phyloP scores from a whole-genome alignment of 1,139 yeast genomes.

The Wickerhamomyces sp. region DNA sequence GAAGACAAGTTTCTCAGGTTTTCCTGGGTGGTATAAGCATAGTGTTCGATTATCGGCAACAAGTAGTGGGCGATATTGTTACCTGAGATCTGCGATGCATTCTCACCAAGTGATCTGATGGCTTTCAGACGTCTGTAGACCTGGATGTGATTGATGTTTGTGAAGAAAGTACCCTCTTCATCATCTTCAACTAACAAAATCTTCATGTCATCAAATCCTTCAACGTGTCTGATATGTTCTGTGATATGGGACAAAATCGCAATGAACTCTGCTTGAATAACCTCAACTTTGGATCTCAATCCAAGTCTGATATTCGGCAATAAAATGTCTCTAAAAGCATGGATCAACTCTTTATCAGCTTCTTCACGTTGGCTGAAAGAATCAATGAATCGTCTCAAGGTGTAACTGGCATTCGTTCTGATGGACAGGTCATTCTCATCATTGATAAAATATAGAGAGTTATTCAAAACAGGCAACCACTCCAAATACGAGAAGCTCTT shows the following conservation, averaged over 20 bases:
- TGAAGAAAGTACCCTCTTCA: slow-evolving; percentile 82
- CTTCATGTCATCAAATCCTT: slow-evolving; percentile 63
- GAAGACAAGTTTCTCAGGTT: slow-evolving; percentile 68
- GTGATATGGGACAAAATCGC: slow-evolving; percentile 61
- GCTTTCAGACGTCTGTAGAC: slow-evolving; percentile 83
- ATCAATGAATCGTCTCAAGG: slow-evolving; percentile 64
- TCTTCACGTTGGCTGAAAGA: slow-evolving; percentile 36
- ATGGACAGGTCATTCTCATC: slow-evolving; percentile 79
- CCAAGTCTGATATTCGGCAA: slow-evolving; percentile 70
- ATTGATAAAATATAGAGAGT: slow-evolving; percentile 63
- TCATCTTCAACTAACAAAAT: slow-evolving; percentile 60
- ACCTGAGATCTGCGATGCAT: slow-evolving; percentile 40
- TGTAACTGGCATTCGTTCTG: slow-evolving; percentile 70
- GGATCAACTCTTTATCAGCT: slow-evolving; percentile 34
- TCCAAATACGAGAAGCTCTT: slow-evolving; percentile 42
- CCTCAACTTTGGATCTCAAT: slow-evolving; percentile 56
- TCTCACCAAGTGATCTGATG: slow-evolving; percentile 50
- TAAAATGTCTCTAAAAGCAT: slow-evolving; percentile 48
- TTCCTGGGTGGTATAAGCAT: slow-evolving; percentile 47
- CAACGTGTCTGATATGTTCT: slow-evolving; percentile 40
- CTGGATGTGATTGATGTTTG: slow-evolving; percentile 79
- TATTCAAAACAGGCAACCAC: slow-evolving; percentile 78
- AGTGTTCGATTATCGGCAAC: slow-evolving; percentile 80
- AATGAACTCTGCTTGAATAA: slow-evolving; percentile 67
- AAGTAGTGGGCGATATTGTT: slow-evolving; percentile 72